Conservation (phyloP, 306 rosid species). For the Rubus idaeus region DNA sequence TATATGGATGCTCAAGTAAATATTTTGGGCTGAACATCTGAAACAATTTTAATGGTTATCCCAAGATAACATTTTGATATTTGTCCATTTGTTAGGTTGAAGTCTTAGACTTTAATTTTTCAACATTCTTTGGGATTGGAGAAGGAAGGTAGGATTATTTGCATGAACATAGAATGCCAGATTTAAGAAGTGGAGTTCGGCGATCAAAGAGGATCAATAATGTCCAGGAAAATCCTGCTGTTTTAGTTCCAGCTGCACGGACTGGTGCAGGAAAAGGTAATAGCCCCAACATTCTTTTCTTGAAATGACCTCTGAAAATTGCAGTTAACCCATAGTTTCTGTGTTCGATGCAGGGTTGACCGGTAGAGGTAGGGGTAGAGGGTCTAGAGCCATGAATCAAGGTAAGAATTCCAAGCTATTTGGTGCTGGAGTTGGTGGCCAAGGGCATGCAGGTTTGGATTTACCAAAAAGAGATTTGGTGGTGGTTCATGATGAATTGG, state of each 20-base stretch:
- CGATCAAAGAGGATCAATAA: slow-evolving; percentile 50
- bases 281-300: not conserved
- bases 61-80: not conserved
- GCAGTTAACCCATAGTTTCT: not conserved
- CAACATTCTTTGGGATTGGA: slow-evolving; percentile 25
- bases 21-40: slow-evolving; percentile 9
- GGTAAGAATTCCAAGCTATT: slow-evolving; percentile 30
- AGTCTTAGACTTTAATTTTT: slow-evolving; percentile 3
- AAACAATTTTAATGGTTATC: not conserved
- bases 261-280: slow-evolving; percentile 38
- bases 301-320: not conserved
- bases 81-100: slow-evolving; percentile 19
- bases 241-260: slow-evolving; percentile 40
- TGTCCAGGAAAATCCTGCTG: slow-evolving; percentile 34
- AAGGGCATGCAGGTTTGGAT: slow-evolving; percentile 27
- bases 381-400: slow-evolving; percentile 43
- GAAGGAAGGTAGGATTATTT: slow-evolving; percentile 16
- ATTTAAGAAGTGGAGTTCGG: slow-evolving; percentile 47
- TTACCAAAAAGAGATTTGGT: slow-evolving; percentile 27
- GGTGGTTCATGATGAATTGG: slow-evolving; percentile 32
- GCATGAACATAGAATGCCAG: slow-evolving; percentile 45
- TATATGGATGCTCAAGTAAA: not conserved
- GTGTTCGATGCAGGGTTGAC: slow-evolving; percentile 26
- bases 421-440: slow-evolving; percentile 33
- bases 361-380: slow-evolving; percentile 40